Percentiles rank a stretch among this genome's conserved stretches.
These are phyloP conservation scores for Calonectria pteridis DNA, from an alignment of 2,329 filamentous ascomycete genomes.

Conservation along the genomic window DNA sequence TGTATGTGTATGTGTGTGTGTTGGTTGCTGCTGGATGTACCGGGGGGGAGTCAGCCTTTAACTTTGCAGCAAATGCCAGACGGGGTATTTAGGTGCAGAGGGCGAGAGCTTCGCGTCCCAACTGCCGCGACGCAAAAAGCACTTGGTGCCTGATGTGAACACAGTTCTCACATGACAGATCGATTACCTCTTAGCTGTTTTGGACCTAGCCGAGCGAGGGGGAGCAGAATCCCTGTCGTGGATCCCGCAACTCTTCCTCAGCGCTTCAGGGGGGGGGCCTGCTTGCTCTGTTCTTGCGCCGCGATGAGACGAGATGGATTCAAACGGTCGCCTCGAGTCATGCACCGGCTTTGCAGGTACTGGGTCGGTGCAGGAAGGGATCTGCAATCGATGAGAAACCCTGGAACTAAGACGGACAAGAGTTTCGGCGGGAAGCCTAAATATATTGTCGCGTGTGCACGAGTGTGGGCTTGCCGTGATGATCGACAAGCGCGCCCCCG, in stretches of 20 bases:
- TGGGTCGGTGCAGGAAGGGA: background rate
- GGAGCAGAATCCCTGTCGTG: conserved; percentile 1
- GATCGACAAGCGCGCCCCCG: background rate
- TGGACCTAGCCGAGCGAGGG: background rate
- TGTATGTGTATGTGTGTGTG: too few relatives aligned
- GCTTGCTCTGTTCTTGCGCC: too few relatives aligned
- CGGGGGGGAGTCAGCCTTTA: background rate
- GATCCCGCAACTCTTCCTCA: background rate
- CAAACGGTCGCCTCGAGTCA: background rate
- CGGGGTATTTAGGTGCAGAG: background rate
- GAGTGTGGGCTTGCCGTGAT: background rate
- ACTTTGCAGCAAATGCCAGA: background rate
- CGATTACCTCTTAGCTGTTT: background rate
- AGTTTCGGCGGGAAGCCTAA: background rate
- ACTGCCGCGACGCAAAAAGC: background rate
- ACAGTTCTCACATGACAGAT: conserved; percentile 4
- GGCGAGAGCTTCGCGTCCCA: background rate
- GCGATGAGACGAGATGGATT: background rate
- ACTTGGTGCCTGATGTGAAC: background rate
- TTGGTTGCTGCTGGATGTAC: too few relatives aligned
- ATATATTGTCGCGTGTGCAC: background rate
- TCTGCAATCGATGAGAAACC: background rate
- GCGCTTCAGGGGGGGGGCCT: background rate
- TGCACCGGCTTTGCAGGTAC: background rate
- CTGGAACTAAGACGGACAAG: background rate